phyloP scores from a whole-genome alignment of 2,329 filamentous ascomycete genomes.

The Cladobotryum mycophilum region DNA sequence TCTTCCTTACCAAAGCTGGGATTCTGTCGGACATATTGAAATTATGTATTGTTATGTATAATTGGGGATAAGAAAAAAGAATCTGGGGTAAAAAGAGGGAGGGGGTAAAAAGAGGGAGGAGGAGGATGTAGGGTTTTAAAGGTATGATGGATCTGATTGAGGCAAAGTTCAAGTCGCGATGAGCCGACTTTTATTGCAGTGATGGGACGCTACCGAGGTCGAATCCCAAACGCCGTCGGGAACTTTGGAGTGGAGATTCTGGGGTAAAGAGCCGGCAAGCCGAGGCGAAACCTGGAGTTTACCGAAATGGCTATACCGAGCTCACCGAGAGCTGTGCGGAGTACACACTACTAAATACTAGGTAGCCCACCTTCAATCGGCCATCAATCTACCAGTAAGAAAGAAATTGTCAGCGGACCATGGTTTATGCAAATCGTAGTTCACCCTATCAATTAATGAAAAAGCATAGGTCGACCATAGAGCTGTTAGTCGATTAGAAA shows the following conservation, averaged over 20 bases:
- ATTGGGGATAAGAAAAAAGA: neutral
- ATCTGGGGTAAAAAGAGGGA: too few relatives aligned
- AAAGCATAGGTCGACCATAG: too few relatives aligned
- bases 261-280: constrained; percentile 11
- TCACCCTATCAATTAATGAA: too few relatives aligned
- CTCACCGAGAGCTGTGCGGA: too few relatives aligned
- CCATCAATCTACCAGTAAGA: neutral
- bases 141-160: too few relatives aligned
- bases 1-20: constrained; percentile 25
- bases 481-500: too few relatives aligned
- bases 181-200: constrained; percentile 4
- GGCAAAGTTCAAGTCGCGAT: neutral
- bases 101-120: too few relatives aligned
- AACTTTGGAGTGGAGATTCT: constrained; percentile 7
- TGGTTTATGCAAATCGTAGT: too few relatives aligned
- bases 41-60: neutral
- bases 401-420: too few relatives aligned
- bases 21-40: constrained; percentile 26
- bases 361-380: neutral
- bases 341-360: too few relatives aligned
- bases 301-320: neutral
- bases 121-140: too few relatives aligned
- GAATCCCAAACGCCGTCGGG: constrained; percentile 5
- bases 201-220: constrained; percentile 3
- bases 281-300: constrained; percentile 10